Conservation (phyloP, 371 early-diverging fungal genomes). For the Zychaea mexicana region DNA sequence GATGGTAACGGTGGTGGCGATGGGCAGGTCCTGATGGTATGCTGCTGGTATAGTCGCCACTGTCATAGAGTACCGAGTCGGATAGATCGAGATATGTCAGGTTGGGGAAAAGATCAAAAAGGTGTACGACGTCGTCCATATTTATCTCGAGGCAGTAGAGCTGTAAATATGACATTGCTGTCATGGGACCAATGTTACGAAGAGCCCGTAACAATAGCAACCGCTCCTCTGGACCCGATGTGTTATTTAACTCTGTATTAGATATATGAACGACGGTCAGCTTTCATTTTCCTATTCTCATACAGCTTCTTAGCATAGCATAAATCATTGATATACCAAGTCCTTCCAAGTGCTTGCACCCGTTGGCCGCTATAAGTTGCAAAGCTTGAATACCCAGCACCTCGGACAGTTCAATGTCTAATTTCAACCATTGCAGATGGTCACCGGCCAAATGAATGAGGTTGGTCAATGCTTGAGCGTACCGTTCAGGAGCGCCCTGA, state of each 20-base stretch:
- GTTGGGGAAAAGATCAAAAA: background rate
- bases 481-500: background rate
- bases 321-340: background rate
- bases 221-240: constrained; percentile 8
- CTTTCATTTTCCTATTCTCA: background rate
- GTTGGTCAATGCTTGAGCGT: background rate
- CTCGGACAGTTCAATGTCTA: constrained; percentile 10
- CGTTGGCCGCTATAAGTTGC: constrained; percentile 5
- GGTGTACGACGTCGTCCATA: background rate
- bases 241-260: constrained; percentile 4
- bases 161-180: constrained; percentile 5
- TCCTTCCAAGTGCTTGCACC: background rate
- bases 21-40: background rate
- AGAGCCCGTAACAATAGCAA: constrained; percentile 1
- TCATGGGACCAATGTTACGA: background rate
- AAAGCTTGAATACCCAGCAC: constrained; percentile 1
- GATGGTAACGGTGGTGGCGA: background rate
- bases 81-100: constrained; percentile 7
- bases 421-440: background rate
- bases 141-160: constrained; percentile 7
- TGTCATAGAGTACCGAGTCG: background rate
- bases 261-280: background rate
- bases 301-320: background rate
- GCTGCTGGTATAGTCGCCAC: too few species aligned
- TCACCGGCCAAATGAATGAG: constrained; percentile 1